These are phyloP conservation scores for Puccinia hordei DNA, from an alignment of 1,284 basidiomycete genomes.

Conservation along the genomic window DNA sequence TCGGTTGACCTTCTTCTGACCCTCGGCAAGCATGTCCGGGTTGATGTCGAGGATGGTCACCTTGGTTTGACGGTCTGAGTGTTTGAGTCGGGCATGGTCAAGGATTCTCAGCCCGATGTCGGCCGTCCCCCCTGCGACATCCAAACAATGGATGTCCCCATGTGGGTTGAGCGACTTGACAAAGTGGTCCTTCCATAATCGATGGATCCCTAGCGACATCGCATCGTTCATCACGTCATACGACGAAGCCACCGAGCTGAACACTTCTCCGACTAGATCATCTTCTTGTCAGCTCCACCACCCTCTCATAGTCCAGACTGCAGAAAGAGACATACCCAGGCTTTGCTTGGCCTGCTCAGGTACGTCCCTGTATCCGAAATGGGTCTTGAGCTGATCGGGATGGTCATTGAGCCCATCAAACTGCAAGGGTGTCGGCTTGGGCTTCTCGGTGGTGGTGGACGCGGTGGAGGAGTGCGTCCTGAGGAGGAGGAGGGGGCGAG, in stretches of 20 bases:
- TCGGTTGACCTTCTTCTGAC: conserved; percentile 83
- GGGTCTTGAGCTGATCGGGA: conserved; percentile 65
- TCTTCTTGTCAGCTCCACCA: neutral
- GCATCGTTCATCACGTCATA: conserved; percentile 99
- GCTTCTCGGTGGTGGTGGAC: neutral
- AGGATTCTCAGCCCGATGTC: conserved; percentile 94
- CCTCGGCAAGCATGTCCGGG: conserved; percentile 89
- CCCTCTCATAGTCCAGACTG: too few species aligned
- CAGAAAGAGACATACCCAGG: conserved; percentile 60
- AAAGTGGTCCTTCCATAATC: conserved; percentile 95
- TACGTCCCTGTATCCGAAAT: conserved; percentile 89
- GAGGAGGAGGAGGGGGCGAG: neutral
- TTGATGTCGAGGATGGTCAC: conserved; percentile 96
- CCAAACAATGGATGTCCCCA: conserved; percentile 71
- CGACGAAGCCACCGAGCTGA: conserved; percentile 90
- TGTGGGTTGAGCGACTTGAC: conserved; percentile 76
- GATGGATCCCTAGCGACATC: conserved; percentile 91
- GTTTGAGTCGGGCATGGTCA: conserved; percentile 84
- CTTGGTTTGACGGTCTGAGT: conserved; percentile 81
- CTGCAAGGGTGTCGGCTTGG: neutral
- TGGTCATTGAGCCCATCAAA: neutral
- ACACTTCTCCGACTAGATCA: conserved; percentile 76
- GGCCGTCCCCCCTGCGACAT: conserved; percentile 96
- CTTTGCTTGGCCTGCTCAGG: conserved; percentile 72
- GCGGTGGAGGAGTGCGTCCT: too few species aligned